Evolutionary conservation across 75 land plant species (phyloP).

Genomic region (Sequoia sempervirens): DNA sequence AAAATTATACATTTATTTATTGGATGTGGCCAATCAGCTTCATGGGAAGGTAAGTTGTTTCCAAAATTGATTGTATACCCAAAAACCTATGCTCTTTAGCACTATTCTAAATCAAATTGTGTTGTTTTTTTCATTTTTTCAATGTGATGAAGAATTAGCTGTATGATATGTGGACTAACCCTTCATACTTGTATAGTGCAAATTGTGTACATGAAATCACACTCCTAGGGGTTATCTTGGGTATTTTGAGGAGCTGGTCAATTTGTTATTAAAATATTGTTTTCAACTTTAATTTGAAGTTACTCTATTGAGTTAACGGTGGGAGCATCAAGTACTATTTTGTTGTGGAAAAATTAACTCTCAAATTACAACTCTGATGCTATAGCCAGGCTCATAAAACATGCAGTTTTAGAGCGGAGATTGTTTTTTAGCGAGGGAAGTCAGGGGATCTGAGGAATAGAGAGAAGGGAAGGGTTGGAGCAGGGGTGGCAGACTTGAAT

Average conservation of each 20-base stretch:
- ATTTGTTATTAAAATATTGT: neutral
- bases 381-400: neutral
- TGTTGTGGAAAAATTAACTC: neutral
- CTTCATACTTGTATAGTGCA: neutral
- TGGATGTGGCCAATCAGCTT: neutral
- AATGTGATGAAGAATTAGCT: neutral
- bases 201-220: neutral
- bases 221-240: neutral
- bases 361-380: neutral
- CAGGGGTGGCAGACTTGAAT: neutral
- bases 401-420: neutral
- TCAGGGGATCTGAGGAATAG: no score
- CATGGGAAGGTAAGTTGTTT: neutral
- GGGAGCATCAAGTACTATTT: neutral
- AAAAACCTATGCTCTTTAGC: neutral
- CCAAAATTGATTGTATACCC: neutral
- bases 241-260: neutral
- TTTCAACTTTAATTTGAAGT: neutral
- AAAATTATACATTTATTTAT: constrained; percentile 4
- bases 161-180: neutral
- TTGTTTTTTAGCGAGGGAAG: neutral
- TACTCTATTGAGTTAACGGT: neutral
- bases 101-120: neutral
- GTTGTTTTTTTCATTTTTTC: neutral
- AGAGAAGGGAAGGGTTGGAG: neutral